Evolutionary conservation across 1,139 yeast species (phyloP).

Genomic region (Nakaseomyces bracarensis): DNA sequence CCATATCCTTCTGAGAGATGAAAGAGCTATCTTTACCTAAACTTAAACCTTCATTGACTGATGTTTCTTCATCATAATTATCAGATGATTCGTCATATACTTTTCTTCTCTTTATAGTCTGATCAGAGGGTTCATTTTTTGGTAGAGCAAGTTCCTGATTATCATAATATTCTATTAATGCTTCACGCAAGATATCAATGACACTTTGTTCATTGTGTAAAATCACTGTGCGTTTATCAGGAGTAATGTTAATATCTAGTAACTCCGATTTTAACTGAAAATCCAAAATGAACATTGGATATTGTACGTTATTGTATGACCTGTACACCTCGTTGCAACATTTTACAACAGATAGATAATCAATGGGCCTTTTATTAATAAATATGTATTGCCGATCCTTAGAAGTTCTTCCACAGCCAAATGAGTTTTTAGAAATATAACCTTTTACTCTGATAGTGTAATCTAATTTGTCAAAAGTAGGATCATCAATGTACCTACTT

Average conservation of each 20-base stretch:
- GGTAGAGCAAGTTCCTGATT: conserved; percentile 38
- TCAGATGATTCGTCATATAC: not conserved
- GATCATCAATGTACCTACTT: conserved; percentile 15
- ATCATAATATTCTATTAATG: conserved; percentile 39
- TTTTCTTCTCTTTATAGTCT: conserved; percentile 10
- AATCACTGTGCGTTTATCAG: conserved; percentile 72
- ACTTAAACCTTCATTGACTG: conserved; percentile 3
- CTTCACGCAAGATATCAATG: conserved; percentile 43
- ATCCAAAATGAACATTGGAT: conserved; percentile 64
- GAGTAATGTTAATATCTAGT: conserved; percentile 81
- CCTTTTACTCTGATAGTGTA: conserved; percentile 44
- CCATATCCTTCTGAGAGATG: not conserved
- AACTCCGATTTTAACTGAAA: conserved; percentile 43
- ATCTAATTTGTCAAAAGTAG: conserved; percentile 16
- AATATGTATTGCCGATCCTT: conserved; percentile 68
- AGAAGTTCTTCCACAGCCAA: conserved; percentile 65
- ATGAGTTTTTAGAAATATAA: conserved; percentile 61
- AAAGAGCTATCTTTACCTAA: conserved; percentile 8
- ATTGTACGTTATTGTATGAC: conserved; percentile 61
- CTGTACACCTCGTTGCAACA: conserved; percentile 67
- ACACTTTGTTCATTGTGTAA: conserved; percentile 57
- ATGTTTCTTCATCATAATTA: not conserved
- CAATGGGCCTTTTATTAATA: conserved; percentile 70
- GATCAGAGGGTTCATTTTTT: conserved; percentile 11
- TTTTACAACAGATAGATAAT: conserved; percentile 47